Conservation (phyloP, 164 flowering plant species). For the Stephania japonica region DNA sequence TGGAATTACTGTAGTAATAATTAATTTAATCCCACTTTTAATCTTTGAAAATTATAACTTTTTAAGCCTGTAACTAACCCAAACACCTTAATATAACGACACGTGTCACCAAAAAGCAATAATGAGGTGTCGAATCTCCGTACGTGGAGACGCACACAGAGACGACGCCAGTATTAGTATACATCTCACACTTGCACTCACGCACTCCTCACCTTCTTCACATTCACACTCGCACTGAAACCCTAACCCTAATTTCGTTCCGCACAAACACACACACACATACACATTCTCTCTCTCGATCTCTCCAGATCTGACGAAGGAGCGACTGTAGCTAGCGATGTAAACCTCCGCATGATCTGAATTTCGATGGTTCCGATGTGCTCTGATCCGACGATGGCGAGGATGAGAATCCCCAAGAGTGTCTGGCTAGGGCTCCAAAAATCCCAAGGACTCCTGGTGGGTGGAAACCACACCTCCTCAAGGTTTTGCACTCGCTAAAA, state of each 20-base stretch:
- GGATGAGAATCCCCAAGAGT: constrained; percentile 50
- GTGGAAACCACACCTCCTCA: constrained; percentile 99
- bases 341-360: background rate
- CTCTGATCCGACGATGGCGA: constrained; percentile 32
- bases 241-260: constrained; percentile 3
- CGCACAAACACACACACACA: too few relatives aligned
- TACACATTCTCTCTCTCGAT: background rate
- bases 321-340: background rate
- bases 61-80: background rate
- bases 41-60: too few relatives aligned
- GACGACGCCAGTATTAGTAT: background rate
- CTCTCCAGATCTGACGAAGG: background rate
- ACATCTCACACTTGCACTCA: too few relatives aligned
- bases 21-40: too few relatives aligned
- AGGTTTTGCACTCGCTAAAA: constrained; percentile 98
- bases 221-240: background rate
- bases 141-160: background rate
- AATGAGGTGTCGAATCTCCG: too few relatives aligned
- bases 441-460: constrained; percentile 92
- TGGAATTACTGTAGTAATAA: too few relatives aligned
- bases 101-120: background rate
- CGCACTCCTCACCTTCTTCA: background rate
- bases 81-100: background rate
- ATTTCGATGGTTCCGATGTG: background rate
- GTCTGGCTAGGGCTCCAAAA: constrained; percentile 75